Evolutionary conservation across 345 rosid genomes (phyloP), one percentile per base, ranked within the genome.

Genomic region (Excoecaria agallocha): DNA sequence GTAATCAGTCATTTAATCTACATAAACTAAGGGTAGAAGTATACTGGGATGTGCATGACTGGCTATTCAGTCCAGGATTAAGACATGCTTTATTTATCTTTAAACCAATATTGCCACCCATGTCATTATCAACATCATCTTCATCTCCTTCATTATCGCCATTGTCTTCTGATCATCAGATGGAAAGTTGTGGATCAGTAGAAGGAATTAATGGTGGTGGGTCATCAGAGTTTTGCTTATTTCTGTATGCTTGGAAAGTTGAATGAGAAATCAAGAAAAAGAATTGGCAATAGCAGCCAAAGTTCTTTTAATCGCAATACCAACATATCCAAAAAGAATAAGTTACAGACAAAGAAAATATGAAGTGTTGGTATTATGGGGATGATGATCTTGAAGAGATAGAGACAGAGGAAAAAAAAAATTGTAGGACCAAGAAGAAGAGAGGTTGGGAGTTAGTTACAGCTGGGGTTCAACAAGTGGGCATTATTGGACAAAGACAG

Each of bases 1-100:
- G 94, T 68, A 90, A 90, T 30, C 92, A 87, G 72, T 81, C 85
- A 0, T 76, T 90, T 65, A 75, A 81, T 69, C 72, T 90, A 6
- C 81, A 84, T 61, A 87, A 88, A 76, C 54, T 81, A 4, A 84
- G 85, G 74, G 80, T 90, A 7, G 92, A 90, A 70, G 88, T 88
- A 30, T 88, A 83, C 35, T 90, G 94, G 94, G 94, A 90, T 75
- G 91, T 90, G 17, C 94, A 90, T 74, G 94, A 90, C 64, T 90
- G 92, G 94, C 78, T 90, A 5, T 90, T 90, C 43, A 83, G 81
- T 76, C 91, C 91, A 4, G 91, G 94, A 16, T 78, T 86, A 76
- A 83, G 90, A 82, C 89, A 87, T 76, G 94, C 88, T 30, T 56
- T 88, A 75, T 90, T 90, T 60, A 88, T 87, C 66, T 85, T 90